Conservation (phyloP, 352 stramenopile species). For the Hyaloperonospora brassicae region DNA sequence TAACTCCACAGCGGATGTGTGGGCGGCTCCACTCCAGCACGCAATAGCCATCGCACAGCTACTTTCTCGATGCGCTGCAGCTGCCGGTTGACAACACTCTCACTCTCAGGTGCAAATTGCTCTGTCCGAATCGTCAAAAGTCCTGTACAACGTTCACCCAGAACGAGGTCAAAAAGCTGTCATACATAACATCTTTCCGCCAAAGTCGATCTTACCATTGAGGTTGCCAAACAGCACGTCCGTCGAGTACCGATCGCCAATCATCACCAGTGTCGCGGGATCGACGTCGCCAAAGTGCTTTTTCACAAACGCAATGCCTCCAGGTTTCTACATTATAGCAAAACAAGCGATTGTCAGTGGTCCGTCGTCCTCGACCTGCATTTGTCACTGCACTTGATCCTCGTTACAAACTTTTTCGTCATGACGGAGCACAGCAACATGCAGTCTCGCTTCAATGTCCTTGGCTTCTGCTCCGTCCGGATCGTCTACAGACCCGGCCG, state of each 20-base stretch:
- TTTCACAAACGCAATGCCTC: slow-evolving; percentile 82
- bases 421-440: slow-evolving; percentile 87
- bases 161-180: slow-evolving; percentile 6
- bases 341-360: slow-evolving; percentile 5
- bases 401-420: slow-evolving; percentile 66
- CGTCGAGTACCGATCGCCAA: slow-evolving; percentile 95
- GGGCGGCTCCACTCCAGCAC: slow-evolving; percentile 32
- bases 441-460: slow-evolving; percentile 71
- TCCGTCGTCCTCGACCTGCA: background rate
- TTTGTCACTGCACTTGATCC: no score
- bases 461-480: slow-evolving; percentile 65
- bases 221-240: slow-evolving; percentile 97
- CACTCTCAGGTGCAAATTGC: slow-evolving; percentile 58
- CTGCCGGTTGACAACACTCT: slow-evolving; percentile 57
- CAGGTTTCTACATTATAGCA: slow-evolving; percentile 74
- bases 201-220: slow-evolving; percentile 42
- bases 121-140: slow-evolving; percentile 94
- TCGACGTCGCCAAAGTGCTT: slow-evolving; percentile 72
- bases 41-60: slow-evolving; percentile 40
- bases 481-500: slow-evolving; percentile 90
- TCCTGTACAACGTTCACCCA: slow-evolving; percentile 35
- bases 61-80: slow-evolving; percentile 66
- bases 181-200: background rate
- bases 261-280: slow-evolving; percentile 87
- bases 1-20: slow-evolving; percentile 39